Conservation (phyloP, 371 early-diverging fungal species). For the Mucor irregularis region DNA sequence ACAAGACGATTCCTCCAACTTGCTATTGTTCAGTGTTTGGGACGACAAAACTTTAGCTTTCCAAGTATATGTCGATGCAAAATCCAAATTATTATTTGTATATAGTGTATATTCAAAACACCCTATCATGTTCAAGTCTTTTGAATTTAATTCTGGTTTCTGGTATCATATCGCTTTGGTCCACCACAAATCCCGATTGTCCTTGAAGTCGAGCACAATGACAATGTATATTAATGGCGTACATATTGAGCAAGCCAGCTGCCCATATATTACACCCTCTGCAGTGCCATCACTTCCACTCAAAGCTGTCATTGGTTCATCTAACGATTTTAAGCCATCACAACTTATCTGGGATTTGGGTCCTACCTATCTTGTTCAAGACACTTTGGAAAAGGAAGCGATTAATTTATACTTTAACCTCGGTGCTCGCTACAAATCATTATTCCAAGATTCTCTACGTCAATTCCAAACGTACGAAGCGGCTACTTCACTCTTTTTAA, state of each 20-base stretch:
- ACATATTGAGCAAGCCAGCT: conserved; percentile 58
- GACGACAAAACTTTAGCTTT: conserved; percentile 53
- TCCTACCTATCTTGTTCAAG: conserved; percentile 65
- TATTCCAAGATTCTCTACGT: conserved; percentile 67
- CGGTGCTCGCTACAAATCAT: conserved; percentile 64
- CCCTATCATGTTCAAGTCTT: conserved; percentile 45
- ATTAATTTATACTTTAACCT: conserved; percentile 63
- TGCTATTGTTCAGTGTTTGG: conserved; percentile 54
- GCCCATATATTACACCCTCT: conserved; percentile 57
- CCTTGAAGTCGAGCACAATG: conserved; percentile 54
- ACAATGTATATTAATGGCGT: conserved; percentile 68
- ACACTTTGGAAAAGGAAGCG: conserved; percentile 58
- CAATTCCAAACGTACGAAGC: conserved; percentile 75
- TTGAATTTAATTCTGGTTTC: conserved; percentile 57
- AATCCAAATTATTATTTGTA: conserved; percentile 50
- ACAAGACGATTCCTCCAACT: conserved; percentile 47
- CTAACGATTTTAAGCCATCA: conserved; percentile 25
- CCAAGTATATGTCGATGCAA: conserved; percentile 45
- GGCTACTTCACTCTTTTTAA: conserved; percentile 58
- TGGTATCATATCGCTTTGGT: conserved; percentile 78
- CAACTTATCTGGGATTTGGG: conserved; percentile 68
- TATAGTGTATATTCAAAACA: conserved; percentile 53
- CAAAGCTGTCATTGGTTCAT: conserved; percentile 45
- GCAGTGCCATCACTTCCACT: conserved; percentile 31
- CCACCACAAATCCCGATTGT: conserved; percentile 63